Base-by-base conservation (phyloP, 106 monocot species). In the Cymbidium sinense region DNA sequence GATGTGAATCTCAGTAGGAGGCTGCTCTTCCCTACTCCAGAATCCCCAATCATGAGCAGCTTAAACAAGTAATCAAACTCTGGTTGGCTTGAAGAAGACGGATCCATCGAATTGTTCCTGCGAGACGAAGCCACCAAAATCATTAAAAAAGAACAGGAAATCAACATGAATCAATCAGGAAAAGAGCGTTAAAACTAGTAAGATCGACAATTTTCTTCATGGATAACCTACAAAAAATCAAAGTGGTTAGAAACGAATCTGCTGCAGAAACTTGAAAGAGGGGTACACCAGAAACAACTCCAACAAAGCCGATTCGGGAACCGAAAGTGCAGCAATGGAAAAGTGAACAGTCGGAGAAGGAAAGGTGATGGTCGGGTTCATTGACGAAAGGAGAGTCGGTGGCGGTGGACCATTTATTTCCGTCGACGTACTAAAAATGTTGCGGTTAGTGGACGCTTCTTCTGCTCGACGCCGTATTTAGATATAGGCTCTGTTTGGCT, bases 61-160 rank as follows among this genome's bases (percentile, higher is more conserved):
- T 96, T 96, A 83, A 96, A 96, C 86, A 96, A 67, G 82, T 91
- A 96, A 83, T 96, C 96, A 77, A 96, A 96, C 67, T 96, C 96
- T 72, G 86, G 88, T 70, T 86, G 93, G 76, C 88, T 86, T 70
- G 84, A 80, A 30, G 78, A 35, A 19, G 89, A 79, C 35, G 88
- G 79, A 55, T 87, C 87, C 93, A 93, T 93, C 43, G 71, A 71
- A 23, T 71, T 71, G 71, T 39, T 71, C 34, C 37, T 20, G 71
- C 71, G 17, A n/a, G 21, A 12, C 37, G 34, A 34, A 70, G 28
- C 29, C 28, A 27, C 64, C 2, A 27, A 64, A 64, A 27, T 5
- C n/a, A 54, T 54, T 62, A 27, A 11, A 39, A 64, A 28, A 20
- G 51, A 15, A 51, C 25, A 13, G 67, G 31, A 33, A 67, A 67